These are phyloP conservation scores for Aspergillus terreus DNA, from an alignment of 2,329 filamentous ascomycete genomes.

Conservation along the genomic window DNA sequence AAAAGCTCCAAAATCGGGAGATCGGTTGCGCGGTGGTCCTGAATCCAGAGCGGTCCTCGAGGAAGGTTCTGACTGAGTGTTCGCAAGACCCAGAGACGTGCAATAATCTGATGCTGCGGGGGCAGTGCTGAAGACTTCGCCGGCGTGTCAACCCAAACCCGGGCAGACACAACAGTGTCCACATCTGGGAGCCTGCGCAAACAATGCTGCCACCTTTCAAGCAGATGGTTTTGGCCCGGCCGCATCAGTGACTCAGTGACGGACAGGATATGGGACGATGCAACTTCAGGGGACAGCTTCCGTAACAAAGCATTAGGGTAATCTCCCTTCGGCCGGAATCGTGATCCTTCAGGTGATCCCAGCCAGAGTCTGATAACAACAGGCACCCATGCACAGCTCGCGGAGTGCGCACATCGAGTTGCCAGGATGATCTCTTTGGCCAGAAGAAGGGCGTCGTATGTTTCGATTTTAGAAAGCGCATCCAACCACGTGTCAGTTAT, in stretches of 20 bases:
- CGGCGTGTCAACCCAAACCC: conserved; percentile 22
- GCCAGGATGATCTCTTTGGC: conserved; percentile 29
- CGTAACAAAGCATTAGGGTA: conserved; percentile 20
- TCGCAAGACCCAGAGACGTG: conserved; percentile 32
- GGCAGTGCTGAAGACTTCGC: conserved; percentile 3
- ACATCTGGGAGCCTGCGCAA: conserved; percentile 19
- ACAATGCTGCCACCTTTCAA: conserved; percentile 31
- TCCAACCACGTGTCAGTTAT: conserved; percentile 31
- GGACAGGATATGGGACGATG: conserved; percentile 25
- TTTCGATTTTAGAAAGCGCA: conserved; percentile 18
- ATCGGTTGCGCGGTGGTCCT: conserved; percentile 17
- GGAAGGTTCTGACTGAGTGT: conserved; percentile 21
- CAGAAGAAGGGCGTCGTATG: conserved; percentile 16
- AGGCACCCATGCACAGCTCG: conserved; percentile 19
- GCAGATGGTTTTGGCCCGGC: conserved; percentile 13
- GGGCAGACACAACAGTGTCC: conserved; percentile 19
- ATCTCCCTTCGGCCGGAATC: conserved; percentile 5
- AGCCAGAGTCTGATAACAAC: conserved; percentile 27
- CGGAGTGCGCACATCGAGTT: conserved; percentile 17
- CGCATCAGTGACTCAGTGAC: conserved; percentile 31
- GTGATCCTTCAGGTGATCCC: conserved; percentile 5
- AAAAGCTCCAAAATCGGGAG: conserved; percentile 21
- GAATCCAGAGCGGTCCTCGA: conserved; percentile 17
- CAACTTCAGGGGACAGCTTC: conserved; percentile 20
- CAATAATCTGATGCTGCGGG: conserved; percentile 24